Evolutionary conservation across 2,329 filamentous ascomycete species (phyloP), one percentile per base, ranked within the genome.

Genomic region (Aspergillus amoenus): DNA sequence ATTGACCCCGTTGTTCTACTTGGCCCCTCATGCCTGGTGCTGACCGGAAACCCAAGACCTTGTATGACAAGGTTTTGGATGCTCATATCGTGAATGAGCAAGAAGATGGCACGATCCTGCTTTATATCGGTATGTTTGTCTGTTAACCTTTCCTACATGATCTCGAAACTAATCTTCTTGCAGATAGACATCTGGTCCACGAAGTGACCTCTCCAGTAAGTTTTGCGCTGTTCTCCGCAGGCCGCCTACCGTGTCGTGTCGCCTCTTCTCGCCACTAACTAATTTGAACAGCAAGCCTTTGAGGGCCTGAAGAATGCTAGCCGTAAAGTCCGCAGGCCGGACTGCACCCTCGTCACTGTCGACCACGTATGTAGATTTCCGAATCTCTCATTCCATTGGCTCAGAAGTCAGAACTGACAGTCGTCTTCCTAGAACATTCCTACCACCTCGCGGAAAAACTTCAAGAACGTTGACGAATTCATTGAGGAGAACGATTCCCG

Each of bases 21-120:
- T 56, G 57, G 59, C 62, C 59, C 81, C 86, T 75, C 68, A 95
- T 96, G 91, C 91, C 91, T 73, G 84, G 82, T 71, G 85, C 84
- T 67, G 86, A 88, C 66, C 81, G 82, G 74, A 83, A 82, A 64
- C 91, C 90, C 55, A 88, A 88, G 78, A 96, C 93, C 68, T 84
- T 97, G 72, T 97, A 97, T 80, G 93, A 97, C 84, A 97, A 97
- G 87, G 93, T 97, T 77, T 89, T 97, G 70, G 86, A 91, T 69
- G 88, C 88, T 79, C 94, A 99, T 76, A 88, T 97, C 69, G 93
- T 99, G 72, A 91, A 97, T 71, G 90, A 96, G 84, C 91, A 93
- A 83, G 85, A 91, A 55, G 93, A 97, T 78, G 93, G 93, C 77
- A 97, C 93, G 57, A 82, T 95, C 68, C 81, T 96, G 64, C 83